Base-by-base conservation (phyloP, 768 basidiomycete genomes). In the Phylloporus scabripes region DNA sequence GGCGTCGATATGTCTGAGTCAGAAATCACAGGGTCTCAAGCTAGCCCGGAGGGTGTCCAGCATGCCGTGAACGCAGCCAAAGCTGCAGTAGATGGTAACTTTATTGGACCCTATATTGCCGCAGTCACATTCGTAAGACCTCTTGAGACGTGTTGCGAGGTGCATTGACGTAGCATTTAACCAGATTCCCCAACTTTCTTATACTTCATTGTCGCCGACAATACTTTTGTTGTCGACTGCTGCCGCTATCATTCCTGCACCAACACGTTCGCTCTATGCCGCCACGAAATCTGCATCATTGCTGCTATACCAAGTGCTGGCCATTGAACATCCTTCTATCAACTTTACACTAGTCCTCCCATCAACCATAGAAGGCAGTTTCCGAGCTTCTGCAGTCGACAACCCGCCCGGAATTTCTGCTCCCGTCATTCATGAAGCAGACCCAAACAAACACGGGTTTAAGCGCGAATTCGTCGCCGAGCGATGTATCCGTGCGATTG, bases 221-320 rank as follows among this genome's bases (percentile, higher is more conserved):
- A 73, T 95, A 32, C 78, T 91, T 23, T 80, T 94, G 36, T 62
- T 96, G 31, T 90, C 90, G 7, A 87, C 84, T 24, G 71, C 85
- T 3, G 93, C 85, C 2, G 81, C 89, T 2, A 72, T 85, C 6
- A 82, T 93, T 31, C 88, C 93, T 2, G 81, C 92, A 0, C 93
- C 93, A 1, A 92, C 88, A 1, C 83, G 93, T 7, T 71, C 88
- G 1, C 69, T 97, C 31, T 97, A 97, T 62, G 81, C 78, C 0
- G 81, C 91, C 3, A 88, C 86, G 9, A 96, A 97, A 65, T 74
- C 85, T 2, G 87, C 92, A 0, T 81, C 86, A 1, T 76, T 89
- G 24, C 54, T 84, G 5, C 80, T 93, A 48, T 92, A 82, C 64
- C 87, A 88, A 64, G 74, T 85, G 0, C 79, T 92, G 28, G 72